Base-by-base conservation (phyloP, 2,329 filamentous ascomycete genomes). In the Mollisia scopiformis region DNA sequence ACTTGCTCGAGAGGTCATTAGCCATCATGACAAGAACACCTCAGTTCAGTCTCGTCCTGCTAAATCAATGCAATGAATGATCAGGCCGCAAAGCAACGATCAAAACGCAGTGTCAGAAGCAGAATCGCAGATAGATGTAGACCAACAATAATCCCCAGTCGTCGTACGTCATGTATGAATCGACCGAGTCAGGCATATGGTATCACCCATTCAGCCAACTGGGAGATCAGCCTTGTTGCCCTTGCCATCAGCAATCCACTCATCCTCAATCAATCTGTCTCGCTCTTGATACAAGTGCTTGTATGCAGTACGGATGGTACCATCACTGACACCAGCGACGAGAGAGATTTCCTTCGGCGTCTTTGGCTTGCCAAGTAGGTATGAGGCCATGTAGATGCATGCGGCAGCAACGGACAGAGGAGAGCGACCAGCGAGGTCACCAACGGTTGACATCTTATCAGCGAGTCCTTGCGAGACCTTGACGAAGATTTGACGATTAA, bases 301-400 rank as follows among this genome's bases (percentile, higher is more conserved):
- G 81, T 98, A 99, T 0, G 94, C 93, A 27, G 92, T 96, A 71
- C 96, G 93, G 70, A 99, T 97, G 0, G 95, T 99, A 58, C 95
- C 93, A 73, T 99, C 96, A 74, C 93, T 97, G 28, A 99, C 95
- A 66, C 92, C 92, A 1, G 91, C 92, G 19, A 95, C 89, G 25
- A 78, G 76, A 5, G 92, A 91, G 69, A 99, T 97, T 63, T 96
- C 90, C 75, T 93, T 93, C n/a, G 92, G 90, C 6, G 86, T 82
- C 71, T 90, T 91, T 21, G 87, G 82, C 68, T 95, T 86, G 58
- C 89, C 91, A 79, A 97, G 89, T 37, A 98, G 83, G 72, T 94
- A 88, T 30, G 92, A 93, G 3, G 94, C 91, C 87, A 98, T 95
- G 81, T 95, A 99, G 75, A 99, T 97, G 75, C 93, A 96, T 31